phyloP scores from a whole-genome alignment of 306 rosid genomes.

The Begonia loranthoides region DNA sequence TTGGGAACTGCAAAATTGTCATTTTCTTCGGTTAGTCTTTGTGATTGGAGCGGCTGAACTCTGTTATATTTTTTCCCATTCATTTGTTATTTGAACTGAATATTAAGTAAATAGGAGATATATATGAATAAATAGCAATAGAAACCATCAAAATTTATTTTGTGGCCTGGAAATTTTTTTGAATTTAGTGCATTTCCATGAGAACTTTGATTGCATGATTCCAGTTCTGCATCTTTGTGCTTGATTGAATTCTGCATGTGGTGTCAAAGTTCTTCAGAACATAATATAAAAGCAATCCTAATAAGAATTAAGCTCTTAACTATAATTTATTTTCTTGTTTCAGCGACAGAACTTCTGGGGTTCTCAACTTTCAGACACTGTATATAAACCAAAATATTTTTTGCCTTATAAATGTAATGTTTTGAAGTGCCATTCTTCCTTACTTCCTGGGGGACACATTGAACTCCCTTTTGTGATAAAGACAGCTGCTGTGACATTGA shows the following conservation, averaged over 20 bases:
- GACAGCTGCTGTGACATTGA: slow-evolving; percentile 35
- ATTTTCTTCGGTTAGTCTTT: slow-evolving; percentile 27
- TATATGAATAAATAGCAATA: too few relatives aligned
- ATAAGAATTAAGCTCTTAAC: too few relatives aligned
- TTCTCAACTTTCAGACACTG: slow-evolving; percentile 16
- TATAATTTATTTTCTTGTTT: slow-evolving; percentile 22
- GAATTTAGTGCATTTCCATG: too few relatives aligned
- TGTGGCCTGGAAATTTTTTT: too few relatives aligned
- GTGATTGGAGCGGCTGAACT: slow-evolving; percentile 9
- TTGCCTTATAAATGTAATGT: slow-evolving; percentile 34
- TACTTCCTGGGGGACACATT: slow-evolving; percentile 29
- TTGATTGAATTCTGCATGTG: not conserved
- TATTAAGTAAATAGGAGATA: too few relatives aligned
- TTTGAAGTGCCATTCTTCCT: slow-evolving; percentile 53
- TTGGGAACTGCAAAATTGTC: slow-evolving; percentile 24
- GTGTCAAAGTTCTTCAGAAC: not conserved
- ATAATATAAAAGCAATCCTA: too few relatives aligned
- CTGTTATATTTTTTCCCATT: not conserved
- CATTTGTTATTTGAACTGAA: not conserved
- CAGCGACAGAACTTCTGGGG: slow-evolving; percentile 31
- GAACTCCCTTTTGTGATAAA: slow-evolving; percentile 29
- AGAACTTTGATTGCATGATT: too few relatives aligned
- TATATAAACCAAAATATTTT: slow-evolving; percentile 26
- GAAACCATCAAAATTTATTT: too few relatives aligned
- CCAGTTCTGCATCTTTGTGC: not conserved